A percentile compares a stretch with the other conserved stretches of the same genome.
Evolutionary conservation across 2,329 filamentous ascomycete species (phyloP).

Genomic region (Madurella fahalii): DNA sequence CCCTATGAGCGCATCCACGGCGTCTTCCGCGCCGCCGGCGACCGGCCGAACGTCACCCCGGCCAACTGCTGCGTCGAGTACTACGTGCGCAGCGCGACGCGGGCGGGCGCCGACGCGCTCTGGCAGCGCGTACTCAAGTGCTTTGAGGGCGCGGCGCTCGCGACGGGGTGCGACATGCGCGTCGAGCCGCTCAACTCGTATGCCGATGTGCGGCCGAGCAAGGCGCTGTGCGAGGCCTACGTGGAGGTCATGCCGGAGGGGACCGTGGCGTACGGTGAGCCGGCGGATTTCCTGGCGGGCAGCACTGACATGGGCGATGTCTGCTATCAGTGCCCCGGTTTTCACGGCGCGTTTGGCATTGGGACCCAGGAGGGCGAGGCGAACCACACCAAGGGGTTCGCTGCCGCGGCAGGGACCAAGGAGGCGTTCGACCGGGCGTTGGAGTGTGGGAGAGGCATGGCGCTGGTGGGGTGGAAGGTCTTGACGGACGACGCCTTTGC

Average conservation of each 20-base stretch:
- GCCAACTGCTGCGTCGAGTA: slow-evolving; percentile 40
- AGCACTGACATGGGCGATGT: slow-evolving; percentile 41
- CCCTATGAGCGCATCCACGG: slow-evolving; percentile 49
- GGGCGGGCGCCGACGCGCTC: slow-evolving; percentile 32
- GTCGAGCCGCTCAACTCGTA: slow-evolving; percentile 31
- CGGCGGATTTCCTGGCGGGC: slow-evolving; percentile 30
- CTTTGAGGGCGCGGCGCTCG: slow-evolving; percentile 35
- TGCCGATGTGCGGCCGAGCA: slow-evolving; percentile 29
- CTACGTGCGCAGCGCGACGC: slow-evolving; percentile 41
- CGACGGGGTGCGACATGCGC: slow-evolving; percentile 32
- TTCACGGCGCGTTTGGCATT: slow-evolving; percentile 42
- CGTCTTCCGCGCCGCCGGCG: slow-evolving; percentile 39
- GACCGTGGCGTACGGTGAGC: slow-evolving; percentile 28
- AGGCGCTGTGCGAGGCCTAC: slow-evolving; percentile 27
- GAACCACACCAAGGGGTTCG: slow-evolving; percentile 42
- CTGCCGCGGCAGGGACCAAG: slow-evolving; percentile 35
- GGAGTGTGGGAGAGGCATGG: slow-evolving; percentile 34
- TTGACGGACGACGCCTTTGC: slow-evolving; percentile 70
- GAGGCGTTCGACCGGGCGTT: slow-evolving; percentile 34
- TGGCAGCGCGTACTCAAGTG: slow-evolving; percentile 32
- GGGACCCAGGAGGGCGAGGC: slow-evolving; percentile 32
- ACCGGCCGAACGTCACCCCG: slow-evolving; percentile 36
- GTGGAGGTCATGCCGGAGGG: slow-evolving; percentile 30
- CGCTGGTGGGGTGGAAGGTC: slow-evolving; percentile 32
- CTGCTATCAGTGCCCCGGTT: slow-evolving; percentile 41